Percentiles rank a stretch among this genome's conserved stretches.
Evolutionary conservation across 2,329 filamentous ascomycete genomes (phyloP).

Genomic region (Alternaria sp.): DNA sequence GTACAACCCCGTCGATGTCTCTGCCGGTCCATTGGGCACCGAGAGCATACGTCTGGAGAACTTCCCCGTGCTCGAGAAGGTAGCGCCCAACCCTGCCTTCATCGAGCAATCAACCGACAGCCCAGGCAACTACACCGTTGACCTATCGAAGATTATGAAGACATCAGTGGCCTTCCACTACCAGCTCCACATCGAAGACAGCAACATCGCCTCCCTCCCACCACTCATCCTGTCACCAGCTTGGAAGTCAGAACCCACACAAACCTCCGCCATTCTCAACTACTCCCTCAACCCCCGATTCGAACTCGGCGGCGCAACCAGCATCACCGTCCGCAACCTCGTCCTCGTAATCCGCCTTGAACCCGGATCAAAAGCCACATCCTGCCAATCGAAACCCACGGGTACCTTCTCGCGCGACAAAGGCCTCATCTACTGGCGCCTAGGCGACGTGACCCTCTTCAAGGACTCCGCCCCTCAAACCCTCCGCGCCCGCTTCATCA

Average conservation of each 20-base stretch:
- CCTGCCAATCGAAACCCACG: conserved; percentile 77
- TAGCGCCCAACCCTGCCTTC: conserved; percentile 92
- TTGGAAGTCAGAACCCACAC: conserved; percentile 85
- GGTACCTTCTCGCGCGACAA: conserved; percentile 82
- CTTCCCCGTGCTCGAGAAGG: conserved; percentile 84
- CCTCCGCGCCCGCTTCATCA: conserved; percentile 82
- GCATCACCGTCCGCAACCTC: conserved; percentile 74
- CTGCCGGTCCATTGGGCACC: conserved; percentile 49
- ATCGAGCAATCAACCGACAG: conserved; percentile 72
- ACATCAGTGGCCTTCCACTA: conserved; percentile 91
- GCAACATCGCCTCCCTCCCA: conserved; percentile 64
- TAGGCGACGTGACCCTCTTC: conserved; percentile 73
- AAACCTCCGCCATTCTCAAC: conserved; percentile 83
- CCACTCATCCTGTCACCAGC: conserved; percentile 75
- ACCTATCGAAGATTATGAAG: conserved; percentile 72
- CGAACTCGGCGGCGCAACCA: conserved; percentile 44
- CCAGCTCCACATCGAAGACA: conserved; percentile 73
- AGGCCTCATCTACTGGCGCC: conserved; percentile 78
- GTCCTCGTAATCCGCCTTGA: conserved; percentile 75
- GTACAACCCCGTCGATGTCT: conserved; percentile 68
- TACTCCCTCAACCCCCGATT: conserved; percentile 83
- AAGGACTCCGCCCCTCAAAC: conserved; percentile 68
- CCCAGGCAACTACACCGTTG: conserved; percentile 80
- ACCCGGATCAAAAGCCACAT: conserved; percentile 63
- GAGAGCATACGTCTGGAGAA: conserved; percentile 85